Evolutionary conservation across 305 asterid genomes (phyloP), one percentile per base, ranked within the genome.

Genomic region (Rubia occidens): DNA sequence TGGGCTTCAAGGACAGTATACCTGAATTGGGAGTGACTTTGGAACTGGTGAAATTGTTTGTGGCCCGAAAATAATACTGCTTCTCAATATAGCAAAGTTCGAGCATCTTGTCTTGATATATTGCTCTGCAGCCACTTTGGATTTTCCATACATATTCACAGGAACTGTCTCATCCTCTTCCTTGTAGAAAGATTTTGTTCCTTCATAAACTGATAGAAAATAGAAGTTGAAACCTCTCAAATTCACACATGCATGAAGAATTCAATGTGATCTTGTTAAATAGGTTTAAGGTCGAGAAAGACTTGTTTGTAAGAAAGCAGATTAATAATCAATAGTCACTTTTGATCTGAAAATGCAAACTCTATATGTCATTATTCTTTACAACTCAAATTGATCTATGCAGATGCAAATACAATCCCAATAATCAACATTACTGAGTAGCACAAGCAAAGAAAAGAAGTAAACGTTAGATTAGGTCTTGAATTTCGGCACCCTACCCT

Each of bases 1-100:
- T 45, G 54, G 69, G 71, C 26, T 63, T 63, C 42, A 51, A 8
- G 68, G 47, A 71, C 9, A 18, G 59, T 37, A 15, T 40, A 88
- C 98, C 96, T 92, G 98, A 70, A 92, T 78, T 69, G 97, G 98
- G 78, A 92, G 98, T 71, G 96, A 84, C 79, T 92, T 92, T 66
- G 91, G 83, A 62, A 88, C 91, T 8, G 97, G 97, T 40, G 93
- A 83, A 72, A 85, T 67, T 35, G 98, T 87, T 76, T 92, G 97
- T 54, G 96, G 97, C 54, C 98, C 98, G 78, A 84, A 88, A 42
- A 92, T 92, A 75, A 92, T 88, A 82, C 98, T 90, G 90, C 96
- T 89, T 82, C 98, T 85, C 89, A 90, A 82, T 75, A 92, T 85
- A 69, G 88, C 94, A 79, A 67, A 90, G 83, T 87, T 85, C 67